Evolutionary conservation across 176 grass and related monocot genomes (phyloP).

Genomic region (maize (Zea mays)): Zm-B73-REFERENCE-NAM-5.0 NC_050105.1:8964501-8965000

Average conservation of each 20-base stretch:
- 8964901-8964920: not conserved
- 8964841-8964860: not conserved
- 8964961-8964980: not conserved
- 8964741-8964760: too few relatives aligned
- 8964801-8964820: not conserved
- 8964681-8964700: too few relatives aligned
- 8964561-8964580: too few relatives aligned
- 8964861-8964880: not conserved
- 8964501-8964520: not conserved
- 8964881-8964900: not conserved
- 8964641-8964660: too few relatives aligned
- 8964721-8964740: too few relatives aligned
- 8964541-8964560: too few relatives aligned
- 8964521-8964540: not conserved
- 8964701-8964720: too few relatives aligned
- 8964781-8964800: not conserved
- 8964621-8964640: too few relatives aligned
- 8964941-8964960: not conserved
- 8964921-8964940: not conserved
- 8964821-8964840: not conserved
- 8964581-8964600: too few relatives aligned
- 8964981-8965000: constrained; percentile 56
- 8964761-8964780: not conserved
- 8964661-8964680: too few relatives aligned
- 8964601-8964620: too few relatives aligned